Percentiles rank a stretch among this genome's conserved stretches.
phyloP scores from a whole-genome alignment of 345 rosid species.

The Rhizophora mangle region DNA sequence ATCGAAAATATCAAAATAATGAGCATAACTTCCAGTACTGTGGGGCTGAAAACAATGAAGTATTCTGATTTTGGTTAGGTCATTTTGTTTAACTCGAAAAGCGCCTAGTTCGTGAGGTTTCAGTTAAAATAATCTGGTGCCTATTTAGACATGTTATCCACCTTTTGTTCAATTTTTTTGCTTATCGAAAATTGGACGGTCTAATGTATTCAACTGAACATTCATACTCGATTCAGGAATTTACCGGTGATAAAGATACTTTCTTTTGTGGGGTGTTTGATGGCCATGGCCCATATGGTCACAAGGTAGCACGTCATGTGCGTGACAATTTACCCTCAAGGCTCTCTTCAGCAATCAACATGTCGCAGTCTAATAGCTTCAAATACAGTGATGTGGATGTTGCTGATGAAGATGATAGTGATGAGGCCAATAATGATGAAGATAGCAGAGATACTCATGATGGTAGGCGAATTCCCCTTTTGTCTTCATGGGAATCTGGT shows the following conservation, averaged over 20 bases:
- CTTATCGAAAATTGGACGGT: not conserved
- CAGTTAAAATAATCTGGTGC: not conserved
- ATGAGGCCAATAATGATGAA: not conserved
- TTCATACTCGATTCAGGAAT: slow-evolving; percentile 44
- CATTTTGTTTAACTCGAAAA: too few relatives aligned
- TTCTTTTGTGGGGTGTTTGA: slow-evolving; percentile 89
- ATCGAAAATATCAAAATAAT: too few relatives aligned
- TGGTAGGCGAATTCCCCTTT: not conserved
- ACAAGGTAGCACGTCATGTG: slow-evolving; percentile 62
- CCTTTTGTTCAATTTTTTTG: not conserved
- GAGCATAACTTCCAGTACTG: too few relatives aligned
- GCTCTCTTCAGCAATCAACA: slow-evolving; percentile 53
- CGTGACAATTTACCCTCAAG: slow-evolving; percentile 65
- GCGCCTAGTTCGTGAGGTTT: too few relatives aligned
- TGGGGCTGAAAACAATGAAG: too few relatives aligned
- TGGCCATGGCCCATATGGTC: slow-evolving; percentile 93
- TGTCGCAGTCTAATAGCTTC: slow-evolving; percentile 28
- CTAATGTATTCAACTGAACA: slow-evolving; percentile 8
- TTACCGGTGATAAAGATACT: slow-evolving; percentile 61
- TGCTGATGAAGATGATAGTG: slow-evolving; percentile 3
- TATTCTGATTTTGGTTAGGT: too few relatives aligned
- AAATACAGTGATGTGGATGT: slow-evolving; percentile 4
- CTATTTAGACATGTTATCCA: not conserved
- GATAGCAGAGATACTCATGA: not conserved
- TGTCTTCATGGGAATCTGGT: slow-evolving; percentile 40